phyloP scores from a whole-genome alignment of 2,329 filamentous ascomycete species.

The Nemania diffusa region DNA sequence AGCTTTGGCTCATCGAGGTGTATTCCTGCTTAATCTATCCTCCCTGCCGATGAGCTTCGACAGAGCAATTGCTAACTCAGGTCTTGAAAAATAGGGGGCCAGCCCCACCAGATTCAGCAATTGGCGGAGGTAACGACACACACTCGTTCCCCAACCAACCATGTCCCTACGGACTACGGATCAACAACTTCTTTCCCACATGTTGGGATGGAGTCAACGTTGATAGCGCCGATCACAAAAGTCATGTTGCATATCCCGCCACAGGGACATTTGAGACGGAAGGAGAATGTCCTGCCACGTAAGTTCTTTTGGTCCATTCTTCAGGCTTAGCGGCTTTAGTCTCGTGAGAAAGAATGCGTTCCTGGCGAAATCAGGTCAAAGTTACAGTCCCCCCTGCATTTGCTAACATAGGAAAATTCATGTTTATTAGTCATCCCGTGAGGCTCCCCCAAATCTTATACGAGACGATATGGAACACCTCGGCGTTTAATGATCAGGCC shows the following conservation, averaged over 20 bases:
- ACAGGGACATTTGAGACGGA: not conserved
- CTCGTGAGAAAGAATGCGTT: not conserved
- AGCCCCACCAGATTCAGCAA: not conserved
- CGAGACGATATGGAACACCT: conserved; percentile 13
- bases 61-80: not conserved
- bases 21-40: not conserved
- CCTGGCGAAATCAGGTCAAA: not conserved
- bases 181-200: conserved; percentile 8
- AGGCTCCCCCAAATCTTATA: conserved; percentile 8
- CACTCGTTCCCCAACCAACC: conserved; percentile 9
- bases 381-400: not conserved
- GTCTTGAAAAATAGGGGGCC: not conserved
- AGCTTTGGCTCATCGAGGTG: not conserved
- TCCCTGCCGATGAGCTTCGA: not conserved
- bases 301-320: not conserved
- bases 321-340: not conserved
- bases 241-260: too few species aligned
- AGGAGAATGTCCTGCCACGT: not conserved
- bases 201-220: conserved; percentile 9
- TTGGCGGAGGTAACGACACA: conserved; percentile 8
- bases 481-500: not conserved
- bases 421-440: conserved; percentile 7
- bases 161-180: conserved; percentile 5
- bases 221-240: not conserved
- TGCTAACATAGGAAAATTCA: not conserved